phyloP scores from a whole-genome alignment of 805 yeast genomes.

The Spencermartinsiella europaea region DNA sequence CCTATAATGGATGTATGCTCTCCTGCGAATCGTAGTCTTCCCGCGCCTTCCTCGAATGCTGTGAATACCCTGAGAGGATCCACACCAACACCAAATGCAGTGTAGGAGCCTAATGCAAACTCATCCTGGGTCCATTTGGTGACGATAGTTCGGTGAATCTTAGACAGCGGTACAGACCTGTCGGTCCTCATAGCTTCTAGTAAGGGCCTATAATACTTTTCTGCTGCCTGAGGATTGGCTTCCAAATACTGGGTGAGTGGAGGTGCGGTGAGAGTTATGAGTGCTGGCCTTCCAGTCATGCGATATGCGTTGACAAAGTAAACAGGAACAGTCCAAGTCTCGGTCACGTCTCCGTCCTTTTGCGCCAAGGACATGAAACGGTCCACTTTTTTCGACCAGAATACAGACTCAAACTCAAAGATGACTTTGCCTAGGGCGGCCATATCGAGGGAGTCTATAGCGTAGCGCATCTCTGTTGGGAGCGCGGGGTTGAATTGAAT shows the following conservation, averaged over 20 bases:
- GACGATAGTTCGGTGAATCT: conserved; percentile 37
- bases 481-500: conserved; percentile 52
- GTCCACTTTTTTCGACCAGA: no score
- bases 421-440: conserved; percentile 72
- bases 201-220: conserved; percentile 56
- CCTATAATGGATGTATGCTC: conserved; percentile 85
- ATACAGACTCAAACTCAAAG: conserved; percentile 56
- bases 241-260: conserved; percentile 63
- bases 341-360: no score
- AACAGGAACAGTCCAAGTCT: no score
- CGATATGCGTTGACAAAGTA: conserved; percentile 55
- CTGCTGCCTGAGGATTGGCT: conserved; percentile 45
- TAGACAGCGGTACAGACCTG: conserved; percentile 29
- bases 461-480: conserved; percentile 35
- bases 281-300: conserved; percentile 44
- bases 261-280: conserved; percentile 66
- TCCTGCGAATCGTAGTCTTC: conserved; percentile 75
- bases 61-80: conserved; percentile 8
- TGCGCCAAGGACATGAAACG: no score
- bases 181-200: conserved; percentile 26
- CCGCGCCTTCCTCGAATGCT: conserved; percentile 57
- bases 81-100: conserved; percentile 39
- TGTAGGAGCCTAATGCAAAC: conserved; percentile 69
- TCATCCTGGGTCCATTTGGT: conserved; percentile 71
- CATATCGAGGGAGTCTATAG: conserved; percentile 48